A percentile compares a stretch with the other conserved stretches of the same genome.
Evolutionary conservation across 371 early-diverging fungal genomes (phyloP).

Genomic region (Chytridium lagenaria): DNA sequence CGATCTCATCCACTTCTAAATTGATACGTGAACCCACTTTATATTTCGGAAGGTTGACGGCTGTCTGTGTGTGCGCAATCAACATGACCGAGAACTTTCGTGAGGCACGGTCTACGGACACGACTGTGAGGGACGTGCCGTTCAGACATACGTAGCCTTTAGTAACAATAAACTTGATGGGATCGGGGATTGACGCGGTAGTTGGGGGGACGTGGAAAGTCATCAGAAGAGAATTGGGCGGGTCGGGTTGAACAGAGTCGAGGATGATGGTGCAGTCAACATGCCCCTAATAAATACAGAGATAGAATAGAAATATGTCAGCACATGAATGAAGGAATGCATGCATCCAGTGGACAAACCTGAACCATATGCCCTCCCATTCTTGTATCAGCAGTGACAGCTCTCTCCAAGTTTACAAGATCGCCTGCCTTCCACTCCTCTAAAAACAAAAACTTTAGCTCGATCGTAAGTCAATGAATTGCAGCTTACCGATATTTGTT

Average conservation of each 20-base stretch:
- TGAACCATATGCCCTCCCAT: slow-evolving; percentile 98
- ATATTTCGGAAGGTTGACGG: slow-evolving; percentile 82
- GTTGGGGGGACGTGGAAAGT: slow-evolving; percentile 67
- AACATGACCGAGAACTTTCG: slow-evolving; percentile 90
- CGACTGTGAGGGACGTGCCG: slow-evolving; percentile 93
- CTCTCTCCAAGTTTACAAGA: slow-evolving; percentile 91
- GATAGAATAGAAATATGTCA: not conserved
- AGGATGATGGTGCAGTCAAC: slow-evolving; percentile 88
- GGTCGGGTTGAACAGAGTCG: slow-evolving; percentile 75
- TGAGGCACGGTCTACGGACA: slow-evolving; percentile 76
- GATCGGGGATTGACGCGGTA: slow-evolving; percentile 51
- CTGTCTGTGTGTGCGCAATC: slow-evolving; percentile 89
- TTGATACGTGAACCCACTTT: slow-evolving; percentile 82
- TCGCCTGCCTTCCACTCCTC: slow-evolving; percentile 79
- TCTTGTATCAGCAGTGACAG: slow-evolving; percentile 79
- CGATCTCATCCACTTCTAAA: slow-evolving; percentile 96
- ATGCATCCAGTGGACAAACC: slow-evolving; percentile 34
- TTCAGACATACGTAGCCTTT: slow-evolving; percentile 95
- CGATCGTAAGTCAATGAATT: not conserved
- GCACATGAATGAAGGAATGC: not conserved
- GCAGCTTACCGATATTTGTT: slow-evolving; percentile 79
- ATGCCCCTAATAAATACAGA: slow-evolving; percentile 66
- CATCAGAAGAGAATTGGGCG: slow-evolving; percentile 83
- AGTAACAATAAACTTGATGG: slow-evolving; percentile 85
- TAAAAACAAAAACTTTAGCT: slow-evolving; percentile 29